Conservation (phyloP, 2,329 filamentous ascomycete genomes). For the Trichoderma harzianum region DNA sequence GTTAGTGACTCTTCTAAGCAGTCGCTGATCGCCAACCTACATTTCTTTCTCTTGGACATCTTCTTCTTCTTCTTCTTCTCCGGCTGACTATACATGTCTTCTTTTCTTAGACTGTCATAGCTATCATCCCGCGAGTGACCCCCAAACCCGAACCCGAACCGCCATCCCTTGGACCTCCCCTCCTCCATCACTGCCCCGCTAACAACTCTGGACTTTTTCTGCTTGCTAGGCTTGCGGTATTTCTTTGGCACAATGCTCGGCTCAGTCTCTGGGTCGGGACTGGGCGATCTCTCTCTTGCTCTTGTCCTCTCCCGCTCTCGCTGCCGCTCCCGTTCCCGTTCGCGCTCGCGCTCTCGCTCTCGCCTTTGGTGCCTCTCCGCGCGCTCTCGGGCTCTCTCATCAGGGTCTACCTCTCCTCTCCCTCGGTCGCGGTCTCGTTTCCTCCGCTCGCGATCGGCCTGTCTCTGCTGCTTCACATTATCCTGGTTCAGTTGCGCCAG, state of each 20-base stretch:
- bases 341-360: slow-evolving; percentile 23
- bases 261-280: slow-evolving; percentile 15
- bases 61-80: slow-evolving; percentile 45
- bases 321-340: slow-evolving; percentile 23
- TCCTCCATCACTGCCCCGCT: slow-evolving; percentile 70
- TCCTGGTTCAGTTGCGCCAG: slow-evolving; percentile 63
- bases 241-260: slow-evolving; percentile 29
- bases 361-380: slow-evolving; percentile 15
- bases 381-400: slow-evolving; percentile 19
- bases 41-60: slow-evolving; percentile 59
- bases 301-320: slow-evolving; percentile 24
- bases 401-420: slow-evolving; percentile 18
- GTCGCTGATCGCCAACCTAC: slow-evolving; percentile 39
- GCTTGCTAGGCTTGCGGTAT: slow-evolving; percentile 32
- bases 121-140: slow-evolving; percentile 41
- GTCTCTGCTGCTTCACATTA: slow-evolving; percentile 51
- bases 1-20: slow-evolving; percentile 21
- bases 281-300: slow-evolving; percentile 24
- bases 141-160: background rate
- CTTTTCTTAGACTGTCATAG: slow-evolving; percentile 47
- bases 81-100: slow-evolving; percentile 41
- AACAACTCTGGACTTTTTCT: slow-evolving; percentile 59
- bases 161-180: slow-evolving; percentile 42
- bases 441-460: slow-evolving; percentile 35
- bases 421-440: slow-evolving; percentile 13